Evolutionary conservation across 164 flowering plant genomes (phyloP).

Genomic region (Tetrastigma voinierianum): DNA sequence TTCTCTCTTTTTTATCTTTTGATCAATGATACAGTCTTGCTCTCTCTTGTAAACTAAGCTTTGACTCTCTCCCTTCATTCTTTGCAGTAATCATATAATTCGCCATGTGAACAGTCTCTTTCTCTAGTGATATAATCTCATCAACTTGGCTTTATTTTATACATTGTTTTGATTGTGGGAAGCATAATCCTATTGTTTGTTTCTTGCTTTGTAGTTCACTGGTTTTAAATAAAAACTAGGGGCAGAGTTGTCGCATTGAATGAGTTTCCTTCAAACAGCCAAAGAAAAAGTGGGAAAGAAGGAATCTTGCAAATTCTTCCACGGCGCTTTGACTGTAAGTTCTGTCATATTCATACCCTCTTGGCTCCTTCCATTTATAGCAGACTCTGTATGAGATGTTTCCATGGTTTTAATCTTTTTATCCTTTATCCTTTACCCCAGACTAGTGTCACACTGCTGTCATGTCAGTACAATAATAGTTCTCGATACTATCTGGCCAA

Average conservation of each 20-base stretch:
- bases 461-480: too few relatives aligned
- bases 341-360: background rate
- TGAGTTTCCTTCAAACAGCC: slow-evolving; percentile 2
- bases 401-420: too few relatives aligned
- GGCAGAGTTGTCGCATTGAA: slow-evolving; percentile 15
- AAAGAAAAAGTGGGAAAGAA: background rate
- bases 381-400: too few relatives aligned
- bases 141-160: slow-evolving; percentile 1
- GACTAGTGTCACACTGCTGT: too few relatives aligned
- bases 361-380: background rate
- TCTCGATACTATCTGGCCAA: too few relatives aligned
- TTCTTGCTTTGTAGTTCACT: background rate
- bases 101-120: background rate
- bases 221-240: slow-evolving; percentile 16
- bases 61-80: background rate
- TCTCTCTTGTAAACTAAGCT: slow-evolving; percentile 14
- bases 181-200: background rate
- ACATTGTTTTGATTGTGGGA: background rate
- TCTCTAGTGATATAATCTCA: background rate
- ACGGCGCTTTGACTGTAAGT: slow-evolving; percentile 13
- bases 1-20: background rate
- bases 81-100: too few relatives aligned
- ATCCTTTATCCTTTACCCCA: too few relatives aligned
- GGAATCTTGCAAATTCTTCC: background rate
- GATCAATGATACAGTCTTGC: background rate